Base-by-base conservation (phyloP, 2,329 filamentous ascomycete species). In the Pseudocercospora eumusae region DNA sequence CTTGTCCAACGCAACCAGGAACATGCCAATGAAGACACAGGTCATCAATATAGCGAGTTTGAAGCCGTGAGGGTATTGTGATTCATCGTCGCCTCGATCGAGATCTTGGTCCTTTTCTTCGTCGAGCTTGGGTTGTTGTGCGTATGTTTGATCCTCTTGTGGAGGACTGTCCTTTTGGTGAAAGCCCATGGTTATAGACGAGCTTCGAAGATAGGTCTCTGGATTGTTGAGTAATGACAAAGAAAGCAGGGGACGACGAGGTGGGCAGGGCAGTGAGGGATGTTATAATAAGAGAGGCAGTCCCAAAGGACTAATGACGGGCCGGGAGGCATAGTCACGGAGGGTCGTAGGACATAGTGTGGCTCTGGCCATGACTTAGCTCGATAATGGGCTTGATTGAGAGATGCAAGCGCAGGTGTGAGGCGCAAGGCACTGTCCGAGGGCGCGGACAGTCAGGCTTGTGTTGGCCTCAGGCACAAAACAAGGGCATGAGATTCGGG, bases 1-100 rank as follows among this genome's bases (percentile, higher is more conserved):
- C 7, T 52, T 52, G 47, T 52, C 47, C 21, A 52, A 18, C n/a
- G 47, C 47, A 25, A 52, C 47, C 20, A 52, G 18, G 23, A 52
- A 52, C 47, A 52, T 52, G 47, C 47, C 47, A 15, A 52, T 52
- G 47, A 52, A 52, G 21, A 52, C 47, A 4, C 47, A 52, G 47
- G 47, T 52, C 47, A 52, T 52, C 47, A 52, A 21, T 1, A 52
- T 15, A 18, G 47, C 47, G 3, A 52, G 47, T 15, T 52, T 52
- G 47, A 31, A 18, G 4, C 47, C 47, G 7, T 52, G 47, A 28
- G 47, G 47, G 8, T 52, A 52, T 28, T 52, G 47, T 9, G 47
- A 52, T 52, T 52, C 47, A 52, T 52, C 47, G 23, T 52, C 47
- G 47, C 25, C 47, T 15, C 21, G 44, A 23, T 47, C 44, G 5